These are phyloP conservation scores for Saccharomyces hybrid DNA, from an alignment of 1,139 yeast genomes.

Conservation along the genomic window DNA sequence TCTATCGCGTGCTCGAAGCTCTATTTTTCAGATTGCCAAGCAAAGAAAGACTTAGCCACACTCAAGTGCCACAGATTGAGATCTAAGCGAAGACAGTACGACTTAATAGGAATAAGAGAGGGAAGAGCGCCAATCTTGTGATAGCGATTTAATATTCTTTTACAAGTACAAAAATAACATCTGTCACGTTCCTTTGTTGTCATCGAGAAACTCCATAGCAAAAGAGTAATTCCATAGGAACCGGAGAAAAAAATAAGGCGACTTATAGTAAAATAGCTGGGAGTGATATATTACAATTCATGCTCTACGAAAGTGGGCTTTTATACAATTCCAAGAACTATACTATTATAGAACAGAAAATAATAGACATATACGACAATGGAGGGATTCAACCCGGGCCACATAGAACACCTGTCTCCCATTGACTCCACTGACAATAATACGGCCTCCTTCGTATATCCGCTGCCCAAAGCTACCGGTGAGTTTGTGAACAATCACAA, in stretches of 20 bases:
- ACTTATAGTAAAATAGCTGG: background rate
- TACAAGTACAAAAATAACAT: background rate
- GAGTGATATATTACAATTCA: background rate
- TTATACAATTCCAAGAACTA: background rate
- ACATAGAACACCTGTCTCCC: background rate
- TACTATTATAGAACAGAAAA: background rate
- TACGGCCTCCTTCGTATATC: background rate
- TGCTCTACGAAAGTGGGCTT: background rate
- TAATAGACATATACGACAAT: background rate
- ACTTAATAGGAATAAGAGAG: background rate
- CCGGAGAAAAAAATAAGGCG: background rate
- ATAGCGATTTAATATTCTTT: background rate
- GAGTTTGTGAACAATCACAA: background rate
- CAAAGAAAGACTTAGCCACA: background rate
- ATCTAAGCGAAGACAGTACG: background rate
- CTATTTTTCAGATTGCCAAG: background rate
- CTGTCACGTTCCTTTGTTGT: background rate
- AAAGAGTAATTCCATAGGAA: background rate
- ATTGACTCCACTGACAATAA: background rate
- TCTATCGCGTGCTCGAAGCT: background rate
- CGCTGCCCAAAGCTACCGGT: background rate
- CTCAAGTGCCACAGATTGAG: background rate
- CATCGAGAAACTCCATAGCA: background rate
- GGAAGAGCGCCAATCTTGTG: background rate
- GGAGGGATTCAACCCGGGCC: background rate